Evolutionary conservation across 352 stramenopile species (phyloP).

Genomic region (Peronospora destructor): DNA sequence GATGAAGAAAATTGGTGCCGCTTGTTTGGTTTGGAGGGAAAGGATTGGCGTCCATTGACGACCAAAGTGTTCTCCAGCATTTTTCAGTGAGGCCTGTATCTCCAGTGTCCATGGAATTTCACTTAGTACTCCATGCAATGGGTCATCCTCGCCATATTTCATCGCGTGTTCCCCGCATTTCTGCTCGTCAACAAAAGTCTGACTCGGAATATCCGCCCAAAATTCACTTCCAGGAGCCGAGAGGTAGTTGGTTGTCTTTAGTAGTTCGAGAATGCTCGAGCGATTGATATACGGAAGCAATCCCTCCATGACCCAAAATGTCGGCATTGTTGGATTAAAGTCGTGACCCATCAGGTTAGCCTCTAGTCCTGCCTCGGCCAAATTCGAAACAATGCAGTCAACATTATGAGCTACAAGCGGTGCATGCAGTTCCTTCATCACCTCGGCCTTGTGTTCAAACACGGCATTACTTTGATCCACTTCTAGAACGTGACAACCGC

Average conservation of each 20-base stretch:
- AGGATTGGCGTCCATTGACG: constrained; percentile 34
- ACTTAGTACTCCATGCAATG: constrained; percentile 37
- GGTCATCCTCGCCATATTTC: constrained; percentile 54
- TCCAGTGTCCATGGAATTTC: constrained; percentile 35
- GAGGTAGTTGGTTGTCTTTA: constrained; percentile 42
- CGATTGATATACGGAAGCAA: constrained; percentile 40
- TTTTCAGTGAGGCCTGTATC: constrained; percentile 27
- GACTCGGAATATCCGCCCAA: constrained; percentile 45
- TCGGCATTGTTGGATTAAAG: constrained; percentile 43
- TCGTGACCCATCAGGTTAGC: constrained; percentile 31
- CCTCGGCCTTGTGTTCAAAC: constrained; percentile 41
- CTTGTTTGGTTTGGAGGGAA: constrained; percentile 11
- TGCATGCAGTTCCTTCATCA: constrained; percentile 39
- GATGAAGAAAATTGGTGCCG: constrained; percentile 22
- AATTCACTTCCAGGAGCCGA: constrained; percentile 44
- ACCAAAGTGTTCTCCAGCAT: constrained; percentile 31
- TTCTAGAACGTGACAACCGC: constrained; percentile 42
- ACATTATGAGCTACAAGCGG: constrained; percentile 35
- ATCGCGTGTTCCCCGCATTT: constrained; percentile 20
- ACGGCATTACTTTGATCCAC: constrained; percentile 38
- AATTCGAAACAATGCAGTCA: constrained; percentile 40
- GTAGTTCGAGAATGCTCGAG: constrained; percentile 31
- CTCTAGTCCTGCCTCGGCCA: constrained; percentile 34
- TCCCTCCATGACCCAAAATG: constrained; percentile 55
- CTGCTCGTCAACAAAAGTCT: constrained; percentile 15